Evolutionary conservation across 345 rosid genomes (phyloP).

Genomic region (Citrus glauca): DNA sequence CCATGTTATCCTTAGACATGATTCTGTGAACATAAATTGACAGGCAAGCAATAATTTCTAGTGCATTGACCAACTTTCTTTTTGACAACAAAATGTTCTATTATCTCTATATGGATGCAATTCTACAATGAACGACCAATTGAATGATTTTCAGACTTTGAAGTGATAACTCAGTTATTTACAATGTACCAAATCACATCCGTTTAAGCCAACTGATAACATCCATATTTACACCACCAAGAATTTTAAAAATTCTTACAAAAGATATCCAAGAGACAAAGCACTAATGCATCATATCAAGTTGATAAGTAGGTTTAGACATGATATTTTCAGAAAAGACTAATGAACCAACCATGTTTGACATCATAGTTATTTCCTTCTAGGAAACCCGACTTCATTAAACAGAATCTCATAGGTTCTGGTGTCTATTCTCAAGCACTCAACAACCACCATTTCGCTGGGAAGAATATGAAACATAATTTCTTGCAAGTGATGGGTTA

Average conservation of each 20-base stretch:
- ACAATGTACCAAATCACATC: neutral
- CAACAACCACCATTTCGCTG: neutral
- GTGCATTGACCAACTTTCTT: neutral
- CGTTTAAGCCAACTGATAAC: neutral
- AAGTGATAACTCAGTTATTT: neutral
- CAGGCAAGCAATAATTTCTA: neutral
- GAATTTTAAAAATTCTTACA: neutral
- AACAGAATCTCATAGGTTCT: neutral
- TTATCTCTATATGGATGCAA: neutral
- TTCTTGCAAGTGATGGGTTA: neutral
- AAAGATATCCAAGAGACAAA: neutral
- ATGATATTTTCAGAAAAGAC: neutral
- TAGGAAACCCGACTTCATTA: neutral
- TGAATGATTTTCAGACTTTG: neutral
- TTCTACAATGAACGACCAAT: neutral
- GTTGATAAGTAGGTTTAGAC: neutral
- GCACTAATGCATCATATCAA: neutral
- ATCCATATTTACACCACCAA: neutral
- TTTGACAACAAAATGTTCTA: neutral
- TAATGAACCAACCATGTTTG: neutral
- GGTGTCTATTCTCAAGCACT: neutral
- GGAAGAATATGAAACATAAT: neutral
- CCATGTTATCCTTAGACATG: neutral
- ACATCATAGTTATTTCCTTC: neutral
- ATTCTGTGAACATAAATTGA: neutral